Evolutionary conservation across 1,284 basidiomycete genomes (phyloP).

Genomic region (Cutaneotrichosporon curvatum): DNA sequence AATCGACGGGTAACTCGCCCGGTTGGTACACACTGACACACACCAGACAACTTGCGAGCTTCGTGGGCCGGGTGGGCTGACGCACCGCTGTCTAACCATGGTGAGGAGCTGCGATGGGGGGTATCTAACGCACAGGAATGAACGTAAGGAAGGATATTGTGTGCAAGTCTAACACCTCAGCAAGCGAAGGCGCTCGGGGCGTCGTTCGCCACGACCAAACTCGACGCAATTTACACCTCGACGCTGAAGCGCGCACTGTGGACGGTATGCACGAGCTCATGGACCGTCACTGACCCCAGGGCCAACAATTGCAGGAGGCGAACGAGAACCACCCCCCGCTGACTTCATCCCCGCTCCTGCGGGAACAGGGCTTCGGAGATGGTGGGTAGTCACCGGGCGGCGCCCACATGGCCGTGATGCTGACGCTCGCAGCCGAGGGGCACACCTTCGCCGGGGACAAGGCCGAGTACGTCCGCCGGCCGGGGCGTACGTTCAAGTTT

Average conservation of each 20-base stretch:
- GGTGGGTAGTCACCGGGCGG: conserved; percentile 19
- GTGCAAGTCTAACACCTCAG: conserved; percentile 42
- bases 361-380: conserved; percentile 45
- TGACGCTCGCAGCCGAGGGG: conserved; percentile 24
- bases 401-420: background rate
- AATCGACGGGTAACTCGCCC: conserved; percentile 59
- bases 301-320: conserved; percentile 41
- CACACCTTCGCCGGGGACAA: conserved; percentile 34
- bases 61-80: conserved; percentile 80
- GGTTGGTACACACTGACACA: background rate
- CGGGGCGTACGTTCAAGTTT: conserved; percentile 37
- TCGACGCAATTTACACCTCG: conserved; percentile 69
- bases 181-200: conserved; percentile 74
- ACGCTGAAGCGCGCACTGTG: conserved; percentile 64
- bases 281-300: conserved; percentile 17
- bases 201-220: conserved; percentile 54
- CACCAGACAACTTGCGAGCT: conserved; percentile 44
- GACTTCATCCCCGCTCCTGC: conserved; percentile 30
- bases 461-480: conserved; percentile 28
- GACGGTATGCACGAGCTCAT: conserved; percentile 28
- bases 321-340: conserved; percentile 35
- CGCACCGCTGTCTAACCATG: conserved; percentile 72
- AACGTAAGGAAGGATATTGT: conserved; percentile 48
- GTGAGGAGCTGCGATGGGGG: conserved; percentile 47
- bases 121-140: conserved; percentile 51